Evolutionary conservation across 306 rosid species (phyloP).

Genomic region (Cyclanthera cordifolia): DNA sequence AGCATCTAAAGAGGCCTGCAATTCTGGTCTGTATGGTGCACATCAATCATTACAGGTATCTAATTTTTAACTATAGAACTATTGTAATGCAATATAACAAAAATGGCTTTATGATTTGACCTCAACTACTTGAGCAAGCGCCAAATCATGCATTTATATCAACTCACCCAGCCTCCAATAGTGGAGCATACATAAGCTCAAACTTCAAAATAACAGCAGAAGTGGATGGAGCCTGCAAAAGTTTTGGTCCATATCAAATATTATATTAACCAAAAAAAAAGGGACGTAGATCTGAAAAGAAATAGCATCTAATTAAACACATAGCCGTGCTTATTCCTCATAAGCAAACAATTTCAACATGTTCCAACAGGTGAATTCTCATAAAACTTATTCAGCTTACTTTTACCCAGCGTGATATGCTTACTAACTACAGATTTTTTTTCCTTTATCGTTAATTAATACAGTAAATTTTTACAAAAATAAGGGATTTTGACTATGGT

Average conservation of each 20-base stretch:
- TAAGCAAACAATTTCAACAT: background rate
- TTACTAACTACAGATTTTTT: background rate
- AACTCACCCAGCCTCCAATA: constrained; percentile 53
- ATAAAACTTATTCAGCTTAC: background rate
- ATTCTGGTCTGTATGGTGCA: constrained; percentile 38
- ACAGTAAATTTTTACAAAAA: background rate
- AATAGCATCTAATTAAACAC: background rate
- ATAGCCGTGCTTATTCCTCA: background rate
- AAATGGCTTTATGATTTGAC: constrained; percentile 1
- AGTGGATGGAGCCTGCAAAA: constrained; percentile 50
- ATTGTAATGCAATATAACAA: constrained; percentile 5
- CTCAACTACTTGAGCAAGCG: constrained; percentile 9
- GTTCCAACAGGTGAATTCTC: background rate
- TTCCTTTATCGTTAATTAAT: background rate
- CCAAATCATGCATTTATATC: constrained; percentile 13
- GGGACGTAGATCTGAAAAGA: background rate
- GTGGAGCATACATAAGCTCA: constrained; percentile 77
- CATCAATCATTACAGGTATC: constrained; percentile 23
- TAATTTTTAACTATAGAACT: constrained; percentile 20
- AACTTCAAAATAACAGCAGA: constrained; percentile 74
- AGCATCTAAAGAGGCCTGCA: constrained; percentile 38
- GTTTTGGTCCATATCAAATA: constrained; percentile 16
- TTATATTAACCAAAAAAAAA: constrained; percentile 1
- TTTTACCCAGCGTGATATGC: background rate
- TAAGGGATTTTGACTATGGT: background rate